Percentiles rank a stretch among this genome's conserved stretches.
Conservation (phyloP, 1,139 yeast species). For the Hansenula sp. region DNA sequence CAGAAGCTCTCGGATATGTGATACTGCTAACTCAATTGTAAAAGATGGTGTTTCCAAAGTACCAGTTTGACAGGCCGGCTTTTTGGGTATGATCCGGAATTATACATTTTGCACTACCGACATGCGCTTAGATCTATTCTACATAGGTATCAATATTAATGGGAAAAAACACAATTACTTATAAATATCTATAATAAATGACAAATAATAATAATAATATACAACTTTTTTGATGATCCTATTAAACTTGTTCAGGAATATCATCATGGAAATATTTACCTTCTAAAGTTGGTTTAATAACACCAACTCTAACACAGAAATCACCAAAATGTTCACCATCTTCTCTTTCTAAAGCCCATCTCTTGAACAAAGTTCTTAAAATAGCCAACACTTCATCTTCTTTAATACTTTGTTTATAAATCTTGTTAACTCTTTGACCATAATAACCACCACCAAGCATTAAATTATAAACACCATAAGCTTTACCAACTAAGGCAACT, state of each 20-base stretch:
- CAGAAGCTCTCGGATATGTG: too few species aligned
- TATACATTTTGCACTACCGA: too few species aligned
- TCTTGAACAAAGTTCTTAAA: constrained; percentile 81
- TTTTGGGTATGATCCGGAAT: too few species aligned
- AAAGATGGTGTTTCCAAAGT: too few species aligned
- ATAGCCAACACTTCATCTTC: constrained; percentile 82
- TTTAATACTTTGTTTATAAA: constrained; percentile 81
- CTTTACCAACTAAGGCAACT: constrained; percentile 93
- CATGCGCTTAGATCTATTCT: too few species aligned
- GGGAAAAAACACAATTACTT: too few species aligned
- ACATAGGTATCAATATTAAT: too few species aligned
- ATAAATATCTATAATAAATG: too few species aligned
- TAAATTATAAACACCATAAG: constrained; percentile 87
- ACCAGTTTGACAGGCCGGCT: too few species aligned
- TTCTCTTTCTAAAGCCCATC: constrained; percentile 88
- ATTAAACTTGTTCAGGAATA: constrained; percentile 50
- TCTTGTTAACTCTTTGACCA: constrained; percentile 90
- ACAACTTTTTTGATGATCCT: too few species aligned
- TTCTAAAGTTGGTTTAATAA: constrained; percentile 82
- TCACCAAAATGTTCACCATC: constrained; percentile 97
- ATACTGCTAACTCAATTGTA: too few species aligned
- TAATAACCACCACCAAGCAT: constrained; percentile 96
- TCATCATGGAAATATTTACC: constrained; percentile 96
- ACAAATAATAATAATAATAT: not conserved
- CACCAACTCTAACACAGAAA: constrained; percentile 79